Evolutionary conservation across 805 yeast genomes (phyloP), one percentile per base, ranked within the genome.

Genomic region (Wickerhamiella occidentalis): DNA sequence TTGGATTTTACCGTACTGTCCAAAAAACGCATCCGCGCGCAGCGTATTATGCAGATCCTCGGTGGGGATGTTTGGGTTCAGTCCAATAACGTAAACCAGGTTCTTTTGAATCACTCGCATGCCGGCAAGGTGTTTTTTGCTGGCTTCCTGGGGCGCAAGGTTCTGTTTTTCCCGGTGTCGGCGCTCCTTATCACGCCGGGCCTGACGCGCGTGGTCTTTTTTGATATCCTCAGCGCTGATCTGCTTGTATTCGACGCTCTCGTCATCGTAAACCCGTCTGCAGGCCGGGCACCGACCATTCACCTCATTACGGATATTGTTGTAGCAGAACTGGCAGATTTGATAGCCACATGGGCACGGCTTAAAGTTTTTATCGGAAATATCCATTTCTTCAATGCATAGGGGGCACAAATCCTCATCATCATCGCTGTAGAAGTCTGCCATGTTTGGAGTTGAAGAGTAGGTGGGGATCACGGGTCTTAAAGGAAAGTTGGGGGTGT

Each of bases 331-430:
- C 72, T 90, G 97, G 66, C 99, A 92, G 51, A 92, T 85, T 65
- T 94, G 96, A 62, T 92, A 92, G 17, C 99, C 99, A 70, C 99
- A 92, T 0, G 97, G 97, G 71, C 99, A 92, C n/a, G 99, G 99
- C 65, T 83, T 86, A 73, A 92, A 92, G 69, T 87, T 85, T 62
- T 84, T 86, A 67, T 92, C 98, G 15, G 95, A 83, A 44, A 90
- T 79, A 66, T 92, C 99, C 87, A 92, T 81, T 64, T 92, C 96
- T 68, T 92, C 99, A 61, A 88, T 90, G 71, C 99, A 92, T 55
- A 92, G 76, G 50, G 98, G 98, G 68, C 82, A 81, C 56, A 74
- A 72, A 55, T 84, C 94, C 57, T 80, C 90, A 58, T 83, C 92
- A 52, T 81, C 87, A 58, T 84, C 94, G 33, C 47, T 45, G 25